phyloP scores from a whole-genome alignment of 2,329 filamentous ascomycete genomes.

The Ceratocystis alfenasii region DNA sequence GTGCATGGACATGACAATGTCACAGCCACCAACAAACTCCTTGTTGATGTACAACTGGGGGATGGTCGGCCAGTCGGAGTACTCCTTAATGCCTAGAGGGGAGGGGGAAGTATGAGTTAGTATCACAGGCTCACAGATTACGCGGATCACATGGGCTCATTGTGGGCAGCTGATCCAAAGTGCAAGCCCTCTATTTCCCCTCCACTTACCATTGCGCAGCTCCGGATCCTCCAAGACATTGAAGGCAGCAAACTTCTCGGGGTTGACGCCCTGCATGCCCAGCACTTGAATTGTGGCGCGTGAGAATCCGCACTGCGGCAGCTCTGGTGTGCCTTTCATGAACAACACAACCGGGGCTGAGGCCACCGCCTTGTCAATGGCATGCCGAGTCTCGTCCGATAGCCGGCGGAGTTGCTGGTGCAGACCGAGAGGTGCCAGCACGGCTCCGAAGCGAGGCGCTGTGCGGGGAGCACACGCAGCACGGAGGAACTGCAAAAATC shows the following conservation, averaged over 20 bases:
- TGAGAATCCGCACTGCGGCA: conserved; percentile 93
- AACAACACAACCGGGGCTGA: conserved; percentile 91
- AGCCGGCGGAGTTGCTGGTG: conserved; percentile 33
- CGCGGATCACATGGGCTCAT: neutral
- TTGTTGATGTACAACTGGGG: conserved; percentile 91
- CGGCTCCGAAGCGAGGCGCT: neutral
- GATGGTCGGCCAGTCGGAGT: conserved; percentile 98
- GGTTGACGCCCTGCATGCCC: conserved; percentile 87
- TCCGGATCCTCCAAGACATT: conserved; percentile 91
- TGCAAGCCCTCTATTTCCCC: neutral
- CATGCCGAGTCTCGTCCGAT: conserved; percentile 64
- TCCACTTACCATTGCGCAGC: conserved; percentile 57
- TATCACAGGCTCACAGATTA: too few species aligned
- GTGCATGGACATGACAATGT: conserved; percentile 95
- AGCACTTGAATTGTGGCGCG: conserved; percentile 90
- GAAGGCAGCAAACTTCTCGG: conserved; percentile 91
- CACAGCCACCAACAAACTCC: conserved; percentile 95
- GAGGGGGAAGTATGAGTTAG: neutral
- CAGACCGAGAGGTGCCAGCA: neutral
- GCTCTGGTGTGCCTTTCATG: conserved; percentile 96
- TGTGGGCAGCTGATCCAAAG: too few species aligned
- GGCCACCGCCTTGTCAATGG: conserved; percentile 80
- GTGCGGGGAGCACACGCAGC: neutral
- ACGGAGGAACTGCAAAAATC: neutral
- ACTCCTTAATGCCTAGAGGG: conserved; percentile 81